Base-by-base conservation (phyloP, 805 yeast genomes). In the Zygosaccharomyces kombuchaensis region DNA sequence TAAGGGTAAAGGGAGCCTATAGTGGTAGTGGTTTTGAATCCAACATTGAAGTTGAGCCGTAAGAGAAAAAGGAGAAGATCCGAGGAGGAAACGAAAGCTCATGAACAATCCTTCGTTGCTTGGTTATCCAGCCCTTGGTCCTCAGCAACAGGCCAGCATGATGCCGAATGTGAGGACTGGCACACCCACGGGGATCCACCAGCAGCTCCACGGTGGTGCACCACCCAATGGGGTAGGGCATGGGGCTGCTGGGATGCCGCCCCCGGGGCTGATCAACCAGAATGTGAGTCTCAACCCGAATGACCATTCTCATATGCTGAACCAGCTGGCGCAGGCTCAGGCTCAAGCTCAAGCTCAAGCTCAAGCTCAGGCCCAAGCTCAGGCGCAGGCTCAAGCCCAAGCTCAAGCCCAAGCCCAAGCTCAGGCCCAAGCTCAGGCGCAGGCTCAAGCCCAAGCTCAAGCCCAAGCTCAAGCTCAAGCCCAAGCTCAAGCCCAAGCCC, bases 81-180 rank as follows among this genome's bases (percentile, higher is more conserved):
- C 8, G 34, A 38, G 23, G 41, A 27, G 41, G 25, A 38, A 27
- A 38, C 41, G 41, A 38, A 27, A 38, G 22, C 34, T 38, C 38
- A 59, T 58, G 64, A 59, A 57, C 47, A 59, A 57, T 45, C 56
- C 60, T 35, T 55, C 62, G 31, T 41, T 59, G 44, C 46, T 59
- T 46, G 62, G 62, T 22, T 57, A 57, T 46, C 57, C 61, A 14
- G 51, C 46, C 36, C 46, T 52, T 35, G 56, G 53, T 29, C 58
- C 57, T 21, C 52, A 53, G 36, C 53, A 49, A n/a, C 53, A 43
- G 43, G 47, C 46, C 30, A 42, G 38, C 35, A 39, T 48, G 45
- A 43, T 48, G 43, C 36, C 52, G 14, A 44, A 39, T 22, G 46
- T 48, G 40, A 37, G 49, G 41, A 23, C 47, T 10, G 49, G 44